Conservation (phyloP, 2,329 filamentous ascomycete species). For the Fusarium fracticaudum region DNA sequence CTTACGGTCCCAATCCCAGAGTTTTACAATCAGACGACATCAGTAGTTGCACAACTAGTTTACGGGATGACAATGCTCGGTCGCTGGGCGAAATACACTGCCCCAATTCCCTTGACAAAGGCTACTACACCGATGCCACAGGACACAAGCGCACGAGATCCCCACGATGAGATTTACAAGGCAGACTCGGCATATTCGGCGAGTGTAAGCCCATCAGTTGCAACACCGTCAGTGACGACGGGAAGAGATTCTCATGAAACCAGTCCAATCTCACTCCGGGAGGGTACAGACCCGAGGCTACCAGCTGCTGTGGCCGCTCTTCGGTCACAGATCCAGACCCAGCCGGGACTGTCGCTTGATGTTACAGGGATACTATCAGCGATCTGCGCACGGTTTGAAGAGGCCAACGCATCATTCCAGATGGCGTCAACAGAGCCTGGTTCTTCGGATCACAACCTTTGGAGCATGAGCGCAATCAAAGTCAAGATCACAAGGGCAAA, state of each 20-base stretch:
- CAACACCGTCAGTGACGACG: slow-evolving; percentile 7
- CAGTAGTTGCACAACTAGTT: slow-evolving; percentile 57
- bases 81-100: slow-evolving; percentile 60
- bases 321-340: slow-evolving; percentile 53
- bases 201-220: slow-evolving; percentile 12
- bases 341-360: slow-evolving; percentile 57
- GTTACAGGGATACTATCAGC: slow-evolving; percentile 54
- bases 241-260: slow-evolving; percentile 22
- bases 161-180: slow-evolving; percentile 27
- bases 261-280: slow-evolving; percentile 37
- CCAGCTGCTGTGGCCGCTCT: slow-evolving; percentile 53
- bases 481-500: slow-evolving; percentile 58
- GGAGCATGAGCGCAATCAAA: slow-evolving; percentile 60
- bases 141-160: slow-evolving; percentile 36
- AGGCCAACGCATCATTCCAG: slow-evolving; percentile 52
- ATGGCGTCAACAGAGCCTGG: slow-evolving; percentile 44
- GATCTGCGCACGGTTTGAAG: slow-evolving; percentile 55
- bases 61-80: slow-evolving; percentile 62
- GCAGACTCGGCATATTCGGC: slow-evolving; percentile 37
- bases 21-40: slow-evolving; percentile 59
- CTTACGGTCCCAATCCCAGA: slow-evolving; percentile 53
- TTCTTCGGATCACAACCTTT: slow-evolving; percentile 56
- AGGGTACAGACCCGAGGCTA: slow-evolving; percentile 51
- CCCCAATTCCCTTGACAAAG: slow-evolving; percentile 46
- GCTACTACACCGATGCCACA: slow-evolving; percentile 39